Base-by-base conservation (phyloP, 257 asterid genomes). In the Cinchona pubescens region DNA sequence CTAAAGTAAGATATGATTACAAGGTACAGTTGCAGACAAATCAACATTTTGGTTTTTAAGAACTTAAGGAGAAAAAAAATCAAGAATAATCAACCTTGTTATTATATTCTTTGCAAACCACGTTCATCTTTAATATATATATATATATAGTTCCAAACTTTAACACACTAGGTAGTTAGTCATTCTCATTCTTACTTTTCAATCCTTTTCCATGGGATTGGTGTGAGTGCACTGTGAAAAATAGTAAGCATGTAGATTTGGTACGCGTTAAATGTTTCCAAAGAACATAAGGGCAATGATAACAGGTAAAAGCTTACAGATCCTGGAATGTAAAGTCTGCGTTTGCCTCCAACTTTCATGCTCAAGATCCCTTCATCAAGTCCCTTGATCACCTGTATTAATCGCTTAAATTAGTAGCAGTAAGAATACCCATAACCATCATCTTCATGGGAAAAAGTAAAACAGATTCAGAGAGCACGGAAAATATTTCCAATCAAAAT, bases 341-440 rank as follows among this genome's bases (percentile, higher is more conserved):
- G 96, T 83, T 86, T 89, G 70, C 97, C 98, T 73, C 98, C 98
- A 35, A 80, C 92, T 87, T 90, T 94, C 98, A 94, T 94, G 87
- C 88, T 89, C 67, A 94, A 87, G 72, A 94, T 82, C 67, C 97
- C 98, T 87, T 94, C 98, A 45, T 94, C 98, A n/a, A 94, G 87
- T 71, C 98, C 98, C 88, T 94, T 94, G 79, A 94, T 83, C 38
- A 94, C 97, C 98, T 92, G 70, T 75, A 61, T 77, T 42, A 74
- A 40, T 32, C 75, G 65, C 67, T 34, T 63, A 60, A 75, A 76
- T 75, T 69, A 34, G 72, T 60, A 37, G 43, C 6, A 29, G 25
- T 12, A 27, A 34, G 32, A 3, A 64, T 34, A 35, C 42, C 27
- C 11, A 32, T 29, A 14, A 30, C 11, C 9, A 45, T 19, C 21